Evolutionary conservation across 2,329 filamentous ascomycete species (phyloP), one percentile per base, ranked within the genome.

Genomic region (Ophiosphaerella herpotricha): DNA sequence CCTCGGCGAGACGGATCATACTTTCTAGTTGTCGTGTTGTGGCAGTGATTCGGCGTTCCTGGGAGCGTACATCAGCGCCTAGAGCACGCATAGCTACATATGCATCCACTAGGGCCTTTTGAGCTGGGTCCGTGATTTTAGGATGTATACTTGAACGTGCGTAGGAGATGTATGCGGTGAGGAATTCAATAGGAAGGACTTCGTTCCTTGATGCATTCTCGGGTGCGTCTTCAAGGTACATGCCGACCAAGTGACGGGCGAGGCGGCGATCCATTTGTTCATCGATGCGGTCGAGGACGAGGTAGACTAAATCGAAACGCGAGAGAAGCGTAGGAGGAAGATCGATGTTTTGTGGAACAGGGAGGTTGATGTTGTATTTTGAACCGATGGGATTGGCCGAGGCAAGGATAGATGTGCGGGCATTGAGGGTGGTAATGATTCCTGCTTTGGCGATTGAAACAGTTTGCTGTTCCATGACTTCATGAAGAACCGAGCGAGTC

Each of bases 341-440:
- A 68, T 99, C 94, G 64, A 99, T 99, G 74, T 99, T 99, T 67
- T 97, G 92, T 3, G 94, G 94, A 12, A 99, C 94, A 0, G 94
- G 92, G 21, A 99, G 78, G 66, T 96, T 93, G 2, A 91, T 89
- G 74, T 99, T 97, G 78, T 99, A 99, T 70, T 95, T 92, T 77
- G 91, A 96, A 64, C 94, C 94, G 60, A 99, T 97, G 1, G 94
- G 94, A 71, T 99, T 99, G 74, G 94, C 94, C 9, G 93, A 97
- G 13, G 94, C 94, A 26, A 99, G 84, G 67, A 99, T 97, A 57
- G 90, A 95, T 1, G 94, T 97, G 68, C 94, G 84, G 23, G 94
- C 94, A 70, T 99, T 99, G 53, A 99, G 80, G 0, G 94, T 99
- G 1, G 87, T 90, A 66, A 90, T 90, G 69, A 90, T 90, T 53